Percentiles rank a stretch among this genome's conserved stretches.
These are phyloP conservation scores for Xylogone sp. DNA, from an alignment of 2,329 filamentous ascomycete genomes.

Conservation along the genomic window DNA sequence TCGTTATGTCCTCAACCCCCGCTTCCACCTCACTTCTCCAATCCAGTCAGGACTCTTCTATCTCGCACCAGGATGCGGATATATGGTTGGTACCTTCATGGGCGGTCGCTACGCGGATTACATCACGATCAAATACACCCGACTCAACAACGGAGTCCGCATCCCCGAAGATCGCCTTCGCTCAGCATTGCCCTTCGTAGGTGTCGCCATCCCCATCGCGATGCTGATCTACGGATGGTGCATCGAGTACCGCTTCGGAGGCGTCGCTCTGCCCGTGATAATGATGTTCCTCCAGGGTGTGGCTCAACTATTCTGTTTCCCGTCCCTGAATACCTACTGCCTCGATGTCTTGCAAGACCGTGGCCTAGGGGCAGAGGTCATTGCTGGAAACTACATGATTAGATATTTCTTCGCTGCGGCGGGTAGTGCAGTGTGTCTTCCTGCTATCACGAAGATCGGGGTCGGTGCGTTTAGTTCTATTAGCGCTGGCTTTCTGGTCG, in stretches of 20 bases:
- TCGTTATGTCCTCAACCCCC: conserved; percentile 69
- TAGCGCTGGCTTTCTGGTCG: conserved; percentile 51
- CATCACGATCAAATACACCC: conserved; percentile 61
- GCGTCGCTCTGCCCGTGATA: conserved; percentile 60
- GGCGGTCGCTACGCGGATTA: conserved; percentile 70
- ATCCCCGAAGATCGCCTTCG: conserved; percentile 67
- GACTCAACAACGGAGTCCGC: conserved; percentile 52
- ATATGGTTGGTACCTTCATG: conserved; percentile 64
- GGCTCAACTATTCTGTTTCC: conserved; percentile 72
- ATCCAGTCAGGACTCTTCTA: conserved; percentile 70
- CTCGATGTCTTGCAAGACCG: conserved; percentile 74
- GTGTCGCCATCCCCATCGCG: conserved; percentile 53
- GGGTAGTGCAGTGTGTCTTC: conserved; percentile 68
- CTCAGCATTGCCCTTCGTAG: conserved; percentile 53
- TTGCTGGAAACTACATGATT: conserved; percentile 76
- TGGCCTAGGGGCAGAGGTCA: conserved; percentile 59
- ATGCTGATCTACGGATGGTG: conserved; percentile 68
- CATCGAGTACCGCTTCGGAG: conserved; percentile 45
- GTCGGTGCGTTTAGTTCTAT: conserved; percentile 81
- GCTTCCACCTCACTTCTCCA: conserved; percentile 64
- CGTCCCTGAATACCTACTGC: conserved; percentile 75
- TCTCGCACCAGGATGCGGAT: conserved; percentile 68
- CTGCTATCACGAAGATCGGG: conserved; percentile 69
- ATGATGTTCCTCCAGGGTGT: conserved; percentile 73
- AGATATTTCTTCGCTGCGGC: conserved; percentile 72